Conservation (phyloP, 129 eudicot species). For the Artemisia argyi region DNA sequence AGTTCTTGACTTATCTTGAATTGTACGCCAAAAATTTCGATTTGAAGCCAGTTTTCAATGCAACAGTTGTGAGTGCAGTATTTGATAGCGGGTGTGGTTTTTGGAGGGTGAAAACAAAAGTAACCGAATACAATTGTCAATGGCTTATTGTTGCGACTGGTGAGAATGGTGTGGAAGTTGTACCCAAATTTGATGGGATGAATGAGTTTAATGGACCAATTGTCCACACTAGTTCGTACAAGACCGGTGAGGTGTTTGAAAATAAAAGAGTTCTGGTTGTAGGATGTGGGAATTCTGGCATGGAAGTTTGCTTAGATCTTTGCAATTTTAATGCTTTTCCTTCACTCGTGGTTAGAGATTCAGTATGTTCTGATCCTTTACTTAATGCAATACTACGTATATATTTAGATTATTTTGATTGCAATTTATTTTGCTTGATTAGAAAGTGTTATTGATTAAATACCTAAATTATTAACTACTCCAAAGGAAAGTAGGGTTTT, state of each 20-base stretch:
- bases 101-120: conserved; percentile 46
- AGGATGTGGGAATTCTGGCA: conserved; percentile 64
- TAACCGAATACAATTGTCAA: conserved; percentile 40
- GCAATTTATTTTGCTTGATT: not conserved
- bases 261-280: conserved; percentile 51
- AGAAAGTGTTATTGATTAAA: not conserved
- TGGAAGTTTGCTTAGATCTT: conserved; percentile 56
- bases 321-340: conserved; percentile 42
- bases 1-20: conserved; percentile 48
- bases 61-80: conserved; percentile 40
- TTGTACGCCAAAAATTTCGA: conserved; percentile 40
- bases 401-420: not conserved
- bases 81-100: conserved; percentile 38
- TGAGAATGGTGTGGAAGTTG: conserved; percentile 43
- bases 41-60: conserved; percentile 42
- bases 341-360: conserved; percentile 48
- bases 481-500: conserved; percentile 9
- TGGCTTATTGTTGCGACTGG: conserved; percentile 62
- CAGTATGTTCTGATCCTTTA: conserved; percentile 38
- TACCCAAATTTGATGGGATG: conserved; percentile 46
- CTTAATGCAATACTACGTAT: no score
- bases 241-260: conserved; percentile 37
- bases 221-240: conserved; percentile 45
- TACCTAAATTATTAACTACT: not conserved
- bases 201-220: conserved; percentile 41